Conservation (phyloP, 108 stramenopile species). For the Cyclostephanos tholiformis region DNA sequence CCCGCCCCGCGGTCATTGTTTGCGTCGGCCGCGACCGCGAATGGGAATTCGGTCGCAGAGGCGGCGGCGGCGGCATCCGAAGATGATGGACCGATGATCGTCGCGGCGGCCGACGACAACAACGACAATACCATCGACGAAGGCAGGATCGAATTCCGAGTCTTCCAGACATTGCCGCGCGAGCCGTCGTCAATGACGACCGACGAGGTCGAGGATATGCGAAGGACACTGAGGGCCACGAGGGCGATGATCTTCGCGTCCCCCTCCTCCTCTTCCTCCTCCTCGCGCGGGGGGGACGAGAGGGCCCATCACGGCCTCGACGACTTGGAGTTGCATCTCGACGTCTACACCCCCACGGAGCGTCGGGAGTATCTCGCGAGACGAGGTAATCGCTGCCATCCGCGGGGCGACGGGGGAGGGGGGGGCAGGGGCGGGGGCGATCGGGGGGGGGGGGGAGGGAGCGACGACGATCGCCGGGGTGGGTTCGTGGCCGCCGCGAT, state of each 20-base stretch:
- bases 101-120: neutral
- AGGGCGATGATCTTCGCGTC: slow-evolving; percentile 40
- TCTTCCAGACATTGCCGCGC: slow-evolving; percentile 35
- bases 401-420: too few species aligned
- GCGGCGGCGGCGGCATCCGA: too few species aligned
- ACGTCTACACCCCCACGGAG: slow-evolving; percentile 48
- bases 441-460: neutral
- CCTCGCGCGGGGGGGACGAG: too few species aligned
- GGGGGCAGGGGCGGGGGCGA: neutral
- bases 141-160: slow-evolving; percentile 6
- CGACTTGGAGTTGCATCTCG: slow-evolving; percentile 15
- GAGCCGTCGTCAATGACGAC: slow-evolving; percentile 35
- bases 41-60: too few species aligned
- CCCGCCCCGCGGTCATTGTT: too few species aligned
- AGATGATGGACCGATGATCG: too few species aligned
- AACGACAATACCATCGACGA: neutral
- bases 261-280: too few species aligned
- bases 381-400: slow-evolving; percentile 35
- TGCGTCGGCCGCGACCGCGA: too few species aligned
- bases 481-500: neutral
- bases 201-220: slow-evolving; percentile 14
- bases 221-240: slow-evolving; percentile 32
- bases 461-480: neutral
- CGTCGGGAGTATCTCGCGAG: slow-evolving; percentile 42
- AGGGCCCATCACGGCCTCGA: neutral